Percentiles rank a stretch among this genome's conserved stretches.
Conservation (phyloP, 2,329 filamentous ascomycete species). For the Xylariomycetidae sp. region DNA sequence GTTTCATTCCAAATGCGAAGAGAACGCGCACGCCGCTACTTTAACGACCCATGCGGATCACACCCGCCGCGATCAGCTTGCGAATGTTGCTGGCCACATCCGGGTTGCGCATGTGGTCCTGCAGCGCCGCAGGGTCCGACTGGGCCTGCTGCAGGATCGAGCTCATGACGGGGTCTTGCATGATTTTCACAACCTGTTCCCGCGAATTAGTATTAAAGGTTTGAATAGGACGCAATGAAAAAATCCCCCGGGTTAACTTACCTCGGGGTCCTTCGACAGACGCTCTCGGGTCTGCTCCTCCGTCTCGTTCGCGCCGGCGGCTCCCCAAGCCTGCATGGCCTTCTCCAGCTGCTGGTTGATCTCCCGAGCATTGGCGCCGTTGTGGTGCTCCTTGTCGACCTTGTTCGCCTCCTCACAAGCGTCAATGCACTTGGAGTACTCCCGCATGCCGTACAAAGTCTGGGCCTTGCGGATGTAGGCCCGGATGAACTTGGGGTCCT, state of each 20-base stretch:
- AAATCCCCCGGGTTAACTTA: slow-evolving; percentile 37
- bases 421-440: slow-evolving; percentile 93
- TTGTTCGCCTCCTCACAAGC: slow-evolving; percentile 74
- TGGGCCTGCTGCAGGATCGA: slow-evolving; percentile 95
- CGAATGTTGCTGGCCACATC: slow-evolving; percentile 82
- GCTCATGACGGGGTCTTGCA: slow-evolving; percentile 97
- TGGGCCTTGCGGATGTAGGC: slow-evolving; percentile 96
- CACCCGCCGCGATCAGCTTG: slow-evolving; percentile 88
- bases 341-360: slow-evolving; percentile 94
- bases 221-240: slow-evolving; percentile 13
- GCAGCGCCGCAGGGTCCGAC: slow-evolving; percentile 81
- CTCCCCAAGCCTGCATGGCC: slow-evolving; percentile 83
- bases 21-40: too few species aligned
- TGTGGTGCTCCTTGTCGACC: slow-evolving; percentile 64
- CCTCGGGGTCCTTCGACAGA: slow-evolving; percentile 84
- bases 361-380: slow-evolving; percentile 76
- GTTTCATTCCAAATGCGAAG: slow-evolving; percentile 4
- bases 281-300: slow-evolving; percentile 93
- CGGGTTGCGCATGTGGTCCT: slow-evolving; percentile 96
- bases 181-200: slow-evolving; percentile 78
- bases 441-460: slow-evolving; percentile 93
- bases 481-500: slow-evolving; percentile 85
- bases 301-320: slow-evolving; percentile 85
- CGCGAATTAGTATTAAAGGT: too few species aligned
- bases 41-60: slow-evolving; percentile 67